Base-by-base conservation (phyloP, 257 asterid species). In the Avicennia marina region DNA sequence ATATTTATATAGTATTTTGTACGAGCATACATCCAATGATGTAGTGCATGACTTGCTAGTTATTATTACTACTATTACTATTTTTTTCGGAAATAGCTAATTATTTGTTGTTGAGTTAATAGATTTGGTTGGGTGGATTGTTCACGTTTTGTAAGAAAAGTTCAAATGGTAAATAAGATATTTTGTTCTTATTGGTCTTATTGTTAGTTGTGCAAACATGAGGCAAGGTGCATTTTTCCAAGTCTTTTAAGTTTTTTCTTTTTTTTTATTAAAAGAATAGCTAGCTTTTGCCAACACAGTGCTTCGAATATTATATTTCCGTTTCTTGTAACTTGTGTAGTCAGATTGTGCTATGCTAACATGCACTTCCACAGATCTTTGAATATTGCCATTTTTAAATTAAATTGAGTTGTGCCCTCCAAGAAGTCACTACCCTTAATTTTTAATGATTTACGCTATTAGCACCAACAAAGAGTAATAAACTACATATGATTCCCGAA, bases 361-460 rank as follows among this genome's bases (percentile, higher is more conserved):
- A 55, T 58, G 78, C 78, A 59, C 75, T 67, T 50, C 66, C 56
- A 63, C 58, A 40, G 62, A 55, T 53, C 58, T 66, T 75, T 66
- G 44, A 47, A 55, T 68, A 44, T 32, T 57, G n/a, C 6, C 60
- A 48, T 41, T 32, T 49, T 56, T 56, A n/a, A 39, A 21, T 62
- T 58, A 11, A 22, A 56, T 24, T 44, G 45, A 57, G 64, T 49
- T 22, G 75, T 65, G 67, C 42, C 40, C 62, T 51, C 63, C 63
- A 56, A 65, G 64, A 60, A 65, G 64, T 48, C 76, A 58, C 66
- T 68, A 58, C 52, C 47, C 48, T 58, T 32, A 24, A 36, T 46
- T 27, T 32, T 6, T n/a, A 58, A 21, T 57, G 38, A 22, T 52
- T 54, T 55, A 65, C 42, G 40, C 34, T 32, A 10, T n/a, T 19